Conservation (phyloP, 371 early-diverging fungal genomes). For the Cokeromyces recurvatus region DNA sequence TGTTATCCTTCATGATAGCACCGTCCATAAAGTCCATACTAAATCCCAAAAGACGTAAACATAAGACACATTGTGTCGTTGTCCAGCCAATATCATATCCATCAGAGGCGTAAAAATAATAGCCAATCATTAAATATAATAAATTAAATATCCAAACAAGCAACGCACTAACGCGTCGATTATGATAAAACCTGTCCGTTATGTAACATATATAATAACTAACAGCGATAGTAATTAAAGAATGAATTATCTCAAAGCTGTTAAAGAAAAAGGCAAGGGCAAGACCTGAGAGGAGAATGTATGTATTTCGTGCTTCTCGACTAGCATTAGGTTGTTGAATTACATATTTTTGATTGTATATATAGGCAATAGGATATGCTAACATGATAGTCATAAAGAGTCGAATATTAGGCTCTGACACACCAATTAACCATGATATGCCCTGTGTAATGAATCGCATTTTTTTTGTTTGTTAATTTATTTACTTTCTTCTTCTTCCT, state of each 20-base stretch:
- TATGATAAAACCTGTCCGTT: slow-evolving; percentile 26
- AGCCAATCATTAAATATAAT: slow-evolving; percentile 49
- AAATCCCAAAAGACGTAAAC: slow-evolving; percentile 65
- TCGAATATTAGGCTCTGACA: slow-evolving; percentile 52
- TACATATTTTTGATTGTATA: slow-evolving; percentile 19
- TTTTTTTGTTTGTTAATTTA: too few relatives aligned
- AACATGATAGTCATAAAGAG: slow-evolving; percentile 44
- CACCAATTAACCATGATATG: slow-evolving; percentile 27
- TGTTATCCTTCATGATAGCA: not conserved
- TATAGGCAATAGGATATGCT: slow-evolving; percentile 47
- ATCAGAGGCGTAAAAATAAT: slow-evolving; percentile 44
- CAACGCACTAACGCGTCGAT: slow-evolving; percentile 24
- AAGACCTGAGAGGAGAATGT: slow-evolving; percentile 46
- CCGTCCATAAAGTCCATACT: slow-evolving; percentile 57
- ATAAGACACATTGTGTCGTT: slow-evolving; percentile 66
- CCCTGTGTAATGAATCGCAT: not conserved
- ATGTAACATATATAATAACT: slow-evolving; percentile 44
- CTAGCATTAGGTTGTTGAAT: slow-evolving; percentile 27
- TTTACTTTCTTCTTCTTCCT: too few relatives aligned
- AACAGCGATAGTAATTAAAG: slow-evolving; percentile 43
- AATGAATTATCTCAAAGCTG: slow-evolving; percentile 50
- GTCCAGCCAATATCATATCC: slow-evolving; percentile 65
- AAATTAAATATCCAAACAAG: slow-evolving; percentile 55
- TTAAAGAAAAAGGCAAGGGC: slow-evolving; percentile 51
- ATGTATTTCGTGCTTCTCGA: slow-evolving; percentile 41